Conservation (phyloP, 345 rosid genomes). For the Crucihimalaya himalaica region DNA sequence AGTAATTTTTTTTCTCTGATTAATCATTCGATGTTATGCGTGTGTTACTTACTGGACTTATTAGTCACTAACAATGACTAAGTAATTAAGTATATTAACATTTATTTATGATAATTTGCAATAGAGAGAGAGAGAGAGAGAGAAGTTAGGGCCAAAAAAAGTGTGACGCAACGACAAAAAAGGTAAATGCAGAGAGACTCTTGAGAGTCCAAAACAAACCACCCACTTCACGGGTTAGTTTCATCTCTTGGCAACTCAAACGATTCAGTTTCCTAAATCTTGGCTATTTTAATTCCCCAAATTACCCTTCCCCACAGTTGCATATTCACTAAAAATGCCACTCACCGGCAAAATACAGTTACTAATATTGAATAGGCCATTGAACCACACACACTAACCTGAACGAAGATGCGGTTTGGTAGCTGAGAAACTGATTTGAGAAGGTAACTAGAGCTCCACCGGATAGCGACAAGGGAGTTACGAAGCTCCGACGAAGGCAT, state of each 20-base stretch:
- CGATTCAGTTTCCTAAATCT: slow-evolving; percentile 36
- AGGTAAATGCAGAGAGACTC: slow-evolving; percentile 25
- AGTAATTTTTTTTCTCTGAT: not conserved
- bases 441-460: slow-evolving; percentile 83
- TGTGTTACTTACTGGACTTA: not conserved
- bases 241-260: slow-evolving; percentile 20
- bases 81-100: not conserved
- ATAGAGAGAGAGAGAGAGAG: not conserved
- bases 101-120: not conserved
- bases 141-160: slow-evolving; percentile 3
- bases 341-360: slow-evolving; percentile 32
- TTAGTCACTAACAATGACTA: not conserved
- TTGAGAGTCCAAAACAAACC: slow-evolving; percentile 16
- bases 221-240: slow-evolving; percentile 40
- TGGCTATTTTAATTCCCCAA: not conserved
- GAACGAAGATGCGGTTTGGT: slow-evolving; percentile 87
- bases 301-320: slow-evolving; percentile 10
- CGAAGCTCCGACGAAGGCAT: slow-evolving; percentile 75
- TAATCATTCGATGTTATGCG: not conserved
- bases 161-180: slow-evolving; percentile 36
- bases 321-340: slow-evolving; percentile 23
- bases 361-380: slow-evolving; percentile 17
- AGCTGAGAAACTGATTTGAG: slow-evolving; percentile 82
- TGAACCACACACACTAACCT: slow-evolving; percentile 48
- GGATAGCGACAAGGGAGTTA: slow-evolving; percentile 65